Evolutionary conservation across 805 yeast species (phyloP).

Genomic region (Cyberlindnera euphorbiae): DNA sequence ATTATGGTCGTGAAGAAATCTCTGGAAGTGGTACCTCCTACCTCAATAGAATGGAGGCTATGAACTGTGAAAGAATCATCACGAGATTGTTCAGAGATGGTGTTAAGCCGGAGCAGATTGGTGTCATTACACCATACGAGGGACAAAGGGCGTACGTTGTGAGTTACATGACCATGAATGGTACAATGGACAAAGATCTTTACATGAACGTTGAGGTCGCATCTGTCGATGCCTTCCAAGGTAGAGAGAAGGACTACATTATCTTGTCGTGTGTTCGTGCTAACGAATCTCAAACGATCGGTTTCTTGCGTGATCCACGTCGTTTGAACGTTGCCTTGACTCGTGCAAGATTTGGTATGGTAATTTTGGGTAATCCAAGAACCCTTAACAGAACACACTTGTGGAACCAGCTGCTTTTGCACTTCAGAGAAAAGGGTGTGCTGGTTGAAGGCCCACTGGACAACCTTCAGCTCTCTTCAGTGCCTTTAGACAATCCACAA

Average conservation of each 20-base stretch:
- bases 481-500: slow-evolving; percentile 39
- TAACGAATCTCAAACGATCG: slow-evolving; percentile 67
- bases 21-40: slow-evolving; percentile 77
- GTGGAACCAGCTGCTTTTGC: slow-evolving; percentile 76
- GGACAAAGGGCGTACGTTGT: slow-evolving; percentile 84
- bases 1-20: slow-evolving; percentile 84
- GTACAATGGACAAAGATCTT: slow-evolving; percentile 57
- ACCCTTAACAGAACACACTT: slow-evolving; percentile 63
- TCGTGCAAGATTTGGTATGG: slow-evolving; percentile 78
- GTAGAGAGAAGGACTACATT: slow-evolving; percentile 80
- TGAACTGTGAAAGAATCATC: slow-evolving; percentile 77
- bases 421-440: slow-evolving; percentile 80
- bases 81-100: slow-evolving; percentile 74
- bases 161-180: slow-evolving; percentile 72
- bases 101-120: slow-evolving; percentile 74
- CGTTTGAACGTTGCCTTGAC: slow-evolving; percentile 88
- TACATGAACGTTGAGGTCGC: slow-evolving; percentile 80
- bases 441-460: slow-evolving; percentile 87
- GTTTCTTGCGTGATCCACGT: slow-evolving; percentile 80
- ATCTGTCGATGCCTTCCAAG: slow-evolving; percentile 94
- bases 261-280: slow-evolving; percentile 80
- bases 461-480: slow-evolving; percentile 66
- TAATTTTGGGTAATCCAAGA: slow-evolving; percentile 80
- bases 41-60: slow-evolving; percentile 83
- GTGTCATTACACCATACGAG: slow-evolving; percentile 91